Base-by-base conservation (phyloP, 805 yeast species). In the Myxozyma sirexii region DNA sequence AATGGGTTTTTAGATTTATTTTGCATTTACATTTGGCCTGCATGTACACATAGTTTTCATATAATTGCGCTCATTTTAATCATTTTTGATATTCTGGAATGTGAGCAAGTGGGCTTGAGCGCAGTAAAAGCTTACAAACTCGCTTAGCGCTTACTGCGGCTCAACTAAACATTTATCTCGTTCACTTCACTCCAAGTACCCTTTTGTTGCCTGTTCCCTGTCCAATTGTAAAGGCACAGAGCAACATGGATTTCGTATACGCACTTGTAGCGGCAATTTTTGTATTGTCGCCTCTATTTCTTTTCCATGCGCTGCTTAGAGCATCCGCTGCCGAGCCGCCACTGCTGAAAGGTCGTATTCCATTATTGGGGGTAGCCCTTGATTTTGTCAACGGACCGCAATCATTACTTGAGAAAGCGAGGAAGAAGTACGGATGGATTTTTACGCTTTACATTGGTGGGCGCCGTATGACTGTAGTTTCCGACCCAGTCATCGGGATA, bases 401-500 rank as follows among this genome's bases (percentile, higher is more conserved):
- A 19, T n/a, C 45, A 8, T 33, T 62, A 21, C 48, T 62, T 6
- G 38, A 42, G 21, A 21, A 21, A 15, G n/a, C 47, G 7, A 47
- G 63, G 4, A 26, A 39, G 31, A 50, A 51, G 35, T 38, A 46
- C 13, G 65, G 66, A 12, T 56, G 53, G 50, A 45, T 62, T 17
- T 63, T 33, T 49, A 44, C 60, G 8, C 23, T 62, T 17, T 51
- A 52, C 31, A 24, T 57, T 3, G 66, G 57, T 15, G 66, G 66
- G 3, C 53, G 53, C n/a, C 17, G 41, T 13, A 53, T 62, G 59
- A 47, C 55, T 15, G 5, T 62, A 13, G 42, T 62, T n/a, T 52
- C 56, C 4, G 66, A 62, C 23, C 66, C 64, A 2, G 45, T 52
- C 23, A n/a, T 33, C 8, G 66, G 66, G 4, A 56, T 56, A 33